These are phyloP conservation scores for Camellia japonica DNA, from an alignment of 148 eudicot species.

Conservation along the genomic window DNA sequence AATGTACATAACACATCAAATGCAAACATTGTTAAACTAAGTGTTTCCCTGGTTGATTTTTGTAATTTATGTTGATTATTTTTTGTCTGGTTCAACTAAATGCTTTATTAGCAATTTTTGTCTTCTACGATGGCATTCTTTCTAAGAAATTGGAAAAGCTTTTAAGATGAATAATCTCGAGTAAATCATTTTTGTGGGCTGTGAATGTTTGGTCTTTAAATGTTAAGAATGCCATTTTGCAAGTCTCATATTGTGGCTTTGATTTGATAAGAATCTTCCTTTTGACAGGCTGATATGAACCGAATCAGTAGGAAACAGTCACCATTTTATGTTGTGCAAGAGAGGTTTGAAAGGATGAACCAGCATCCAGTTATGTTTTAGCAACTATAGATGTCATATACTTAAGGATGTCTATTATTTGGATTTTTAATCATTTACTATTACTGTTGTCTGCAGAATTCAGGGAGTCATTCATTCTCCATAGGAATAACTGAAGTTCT, in stretches of 20 bases:
- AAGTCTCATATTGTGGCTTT: neutral
- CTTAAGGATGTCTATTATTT: neutral
- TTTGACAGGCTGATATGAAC: constrained; percentile 75
- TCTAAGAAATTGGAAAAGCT: neutral
- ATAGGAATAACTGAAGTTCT: constrained; percentile 86
- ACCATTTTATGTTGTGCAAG: constrained; percentile 75
- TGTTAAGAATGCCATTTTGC: neutral
- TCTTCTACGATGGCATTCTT: neutral
- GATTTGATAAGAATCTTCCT: neutral
- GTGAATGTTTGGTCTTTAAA: neutral
- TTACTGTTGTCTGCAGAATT: constrained; percentile 51
- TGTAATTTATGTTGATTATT: neutral
- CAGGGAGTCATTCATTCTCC: constrained; percentile 84
- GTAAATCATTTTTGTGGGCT: neutral
- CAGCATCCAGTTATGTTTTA: constrained; percentile 85
- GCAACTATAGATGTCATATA: neutral
- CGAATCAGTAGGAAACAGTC: constrained; percentile 69
- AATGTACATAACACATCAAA: neutral
- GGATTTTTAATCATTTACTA: constrained; percentile 10
- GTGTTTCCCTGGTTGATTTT: neutral
- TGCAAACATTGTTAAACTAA: neutral
- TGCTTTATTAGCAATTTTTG: neutral
- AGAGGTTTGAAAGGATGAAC: constrained; percentile 83
- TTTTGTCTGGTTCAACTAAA: neutral
- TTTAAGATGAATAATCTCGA: neutral